These are phyloP conservation scores for Dentipellis sp. DNA, from an alignment of 768 basidiomycete genomes.

Conservation along the genomic window DNA sequence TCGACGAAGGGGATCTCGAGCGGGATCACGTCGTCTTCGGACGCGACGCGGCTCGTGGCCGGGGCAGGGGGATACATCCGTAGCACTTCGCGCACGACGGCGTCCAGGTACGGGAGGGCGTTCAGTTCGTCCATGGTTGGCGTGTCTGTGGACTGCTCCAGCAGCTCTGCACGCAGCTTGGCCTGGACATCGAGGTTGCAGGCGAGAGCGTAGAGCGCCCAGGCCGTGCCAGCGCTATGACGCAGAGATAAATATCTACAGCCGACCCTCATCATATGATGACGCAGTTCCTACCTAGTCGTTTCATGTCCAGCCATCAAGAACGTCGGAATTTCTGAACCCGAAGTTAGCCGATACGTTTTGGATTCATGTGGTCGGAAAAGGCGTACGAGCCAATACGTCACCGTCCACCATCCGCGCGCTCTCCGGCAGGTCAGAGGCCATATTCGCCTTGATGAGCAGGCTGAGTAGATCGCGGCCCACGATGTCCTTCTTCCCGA, in stretches of 20 bases:
- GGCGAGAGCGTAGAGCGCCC: constrained; percentile 51
- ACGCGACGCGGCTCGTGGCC: constrained; percentile 3
- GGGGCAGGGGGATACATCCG: constrained; percentile 12
- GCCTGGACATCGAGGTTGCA: constrained; percentile 38
- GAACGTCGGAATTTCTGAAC: constrained; percentile 51
- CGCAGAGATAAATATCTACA: too few species aligned
- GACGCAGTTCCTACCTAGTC: constrained; percentile 29
- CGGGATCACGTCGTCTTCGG: constrained; percentile 11
- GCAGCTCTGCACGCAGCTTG: constrained; percentile 51
- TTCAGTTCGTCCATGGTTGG: constrained; percentile 66
- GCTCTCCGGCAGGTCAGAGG: constrained; percentile 43
- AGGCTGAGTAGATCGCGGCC: constrained; percentile 54
- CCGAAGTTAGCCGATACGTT: background rate
- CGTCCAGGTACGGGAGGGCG: constrained; percentile 53
- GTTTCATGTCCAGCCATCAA: constrained; percentile 54
- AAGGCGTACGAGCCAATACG: constrained; percentile 41
- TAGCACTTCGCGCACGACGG: constrained; percentile 8
- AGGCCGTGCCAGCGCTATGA: constrained; percentile 33
- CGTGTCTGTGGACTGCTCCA: constrained; percentile 39
- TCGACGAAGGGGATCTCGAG: constrained; percentile 11
- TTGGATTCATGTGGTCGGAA: background rate
- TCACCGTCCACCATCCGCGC: constrained; percentile 56
- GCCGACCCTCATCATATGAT: background rate
- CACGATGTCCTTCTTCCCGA: constrained; percentile 23
- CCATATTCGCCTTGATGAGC: constrained; percentile 56